Evolutionary conservation across 306 rosid genomes (phyloP).

Genomic region (Vicia villosa): DNA sequence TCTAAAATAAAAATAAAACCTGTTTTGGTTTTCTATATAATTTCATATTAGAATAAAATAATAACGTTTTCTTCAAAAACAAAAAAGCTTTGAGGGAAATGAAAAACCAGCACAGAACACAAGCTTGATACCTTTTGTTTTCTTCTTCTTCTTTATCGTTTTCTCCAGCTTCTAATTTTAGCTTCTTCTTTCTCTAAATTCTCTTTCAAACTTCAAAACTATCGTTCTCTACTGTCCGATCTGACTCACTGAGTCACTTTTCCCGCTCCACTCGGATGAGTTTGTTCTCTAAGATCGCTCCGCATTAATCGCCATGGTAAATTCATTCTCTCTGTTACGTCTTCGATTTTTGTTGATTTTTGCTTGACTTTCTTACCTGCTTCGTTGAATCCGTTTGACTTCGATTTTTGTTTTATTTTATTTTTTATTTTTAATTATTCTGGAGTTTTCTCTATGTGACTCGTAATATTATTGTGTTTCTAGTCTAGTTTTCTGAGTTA

Average conservation of each 20-base stretch:
- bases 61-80: slow-evolving; percentile 10
- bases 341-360: slow-evolving; percentile 39
- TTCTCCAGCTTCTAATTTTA: slow-evolving; percentile 57
- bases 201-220: slow-evolving; percentile 48
- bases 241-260: slow-evolving; percentile 62
- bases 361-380: slow-evolving; percentile 49
- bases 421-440: background rate
- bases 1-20: background rate
- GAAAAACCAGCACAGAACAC: slow-evolving; percentile 13
- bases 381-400: slow-evolving; percentile 58
- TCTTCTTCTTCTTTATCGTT: slow-evolving; percentile 44
- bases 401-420: slow-evolving; percentile 15
- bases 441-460: background rate
- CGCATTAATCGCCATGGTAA: slow-evolving; percentile 87
- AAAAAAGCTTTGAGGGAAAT: slow-evolving; percentile 22
- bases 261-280: slow-evolving; percentile 74
- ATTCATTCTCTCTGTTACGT: background rate
- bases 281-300: slow-evolving; percentile 62
- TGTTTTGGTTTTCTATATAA: background rate
- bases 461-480: slow-evolving; percentile 18
- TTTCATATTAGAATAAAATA: background rate
- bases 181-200: slow-evolving; percentile 41
- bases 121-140: slow-evolving; percentile 47
- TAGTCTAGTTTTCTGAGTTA: slow-evolving; percentile 1
- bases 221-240: slow-evolving; percentile 53